These are phyloP conservation scores for Corymbia citriodora DNA, from an alignment of 441 rosid genomes.

Conservation along the genomic window DNA sequence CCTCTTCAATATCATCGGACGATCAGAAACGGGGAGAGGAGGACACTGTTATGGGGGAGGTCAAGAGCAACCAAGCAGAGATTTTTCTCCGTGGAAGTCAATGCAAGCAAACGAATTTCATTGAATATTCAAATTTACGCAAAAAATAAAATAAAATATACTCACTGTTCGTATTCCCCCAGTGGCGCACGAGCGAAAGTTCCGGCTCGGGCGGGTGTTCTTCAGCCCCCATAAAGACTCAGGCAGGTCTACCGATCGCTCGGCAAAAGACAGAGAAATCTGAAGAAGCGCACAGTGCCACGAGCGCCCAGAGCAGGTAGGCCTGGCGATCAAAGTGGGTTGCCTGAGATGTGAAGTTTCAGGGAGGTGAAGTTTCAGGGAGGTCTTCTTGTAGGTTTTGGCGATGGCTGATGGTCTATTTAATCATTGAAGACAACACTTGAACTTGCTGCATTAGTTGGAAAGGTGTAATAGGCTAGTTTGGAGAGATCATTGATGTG, in stretches of 20 bases:
- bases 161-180: background rate
- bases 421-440: background rate
- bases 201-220: background rate
- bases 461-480: background rate
- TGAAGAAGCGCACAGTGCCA: background rate
- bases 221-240: background rate
- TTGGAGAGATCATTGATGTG: background rate
- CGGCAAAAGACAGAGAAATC: background rate
- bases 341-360: background rate
- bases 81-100: constrained; percentile 3
- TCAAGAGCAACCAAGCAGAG: background rate
- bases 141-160: background rate
- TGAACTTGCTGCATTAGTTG: background rate
- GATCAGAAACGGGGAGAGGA: background rate
- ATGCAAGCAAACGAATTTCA: background rate
- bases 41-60: background rate
- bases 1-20: background rate
- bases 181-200: background rate
- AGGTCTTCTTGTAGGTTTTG: background rate
- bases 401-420: background rate
- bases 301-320: background rate
- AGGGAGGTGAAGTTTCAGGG: background rate
- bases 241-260: background rate
- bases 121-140: background rate
- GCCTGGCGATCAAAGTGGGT: background rate